These are phyloP conservation scores for Alternaria brassicae DNA, from an alignment of 2,329 filamentous ascomycete species.

Conservation along the genomic window DNA sequence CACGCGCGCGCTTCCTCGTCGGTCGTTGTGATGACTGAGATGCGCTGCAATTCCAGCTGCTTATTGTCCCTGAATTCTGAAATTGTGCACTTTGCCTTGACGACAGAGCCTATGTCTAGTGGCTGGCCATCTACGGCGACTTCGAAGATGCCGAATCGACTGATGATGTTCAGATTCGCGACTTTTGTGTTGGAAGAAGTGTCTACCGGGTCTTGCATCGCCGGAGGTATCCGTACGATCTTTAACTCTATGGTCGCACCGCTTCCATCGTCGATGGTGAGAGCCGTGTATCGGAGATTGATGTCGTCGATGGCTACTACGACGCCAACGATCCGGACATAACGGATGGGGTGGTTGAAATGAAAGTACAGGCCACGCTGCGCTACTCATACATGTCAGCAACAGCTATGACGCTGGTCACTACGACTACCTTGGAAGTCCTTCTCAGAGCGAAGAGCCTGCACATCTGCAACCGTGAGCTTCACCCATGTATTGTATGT, in stretches of 20 bases:
- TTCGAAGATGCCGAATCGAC: slow-evolving; percentile 52
- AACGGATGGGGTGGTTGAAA: slow-evolving; percentile 62
- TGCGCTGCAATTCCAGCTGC: slow-evolving; percentile 63
- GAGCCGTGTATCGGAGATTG: slow-evolving; percentile 51
- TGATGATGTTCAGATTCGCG: slow-evolving; percentile 50
- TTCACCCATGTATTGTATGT: slow-evolving; percentile 70
- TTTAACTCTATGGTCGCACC: slow-evolving; percentile 65
- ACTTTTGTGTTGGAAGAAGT: slow-evolving; percentile 47
- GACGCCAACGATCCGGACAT: slow-evolving; percentile 54
- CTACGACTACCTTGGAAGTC: slow-evolving; percentile 59
- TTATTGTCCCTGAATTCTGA: slow-evolving; percentile 58
- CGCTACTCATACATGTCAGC: slow-evolving; percentile 44
- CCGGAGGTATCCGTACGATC: slow-evolving; percentile 51
- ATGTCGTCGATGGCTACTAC: slow-evolving; percentile 55
- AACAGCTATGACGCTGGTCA: neutral
- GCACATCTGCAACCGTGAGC: slow-evolving; percentile 63
- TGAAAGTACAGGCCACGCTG: slow-evolving; percentile 62
- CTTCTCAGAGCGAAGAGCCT: slow-evolving; percentile 56
- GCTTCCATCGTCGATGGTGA: slow-evolving; percentile 68
- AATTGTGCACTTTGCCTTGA: slow-evolving; percentile 66
- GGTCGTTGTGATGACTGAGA: slow-evolving; percentile 59
- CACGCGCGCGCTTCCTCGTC: slow-evolving; percentile 63
- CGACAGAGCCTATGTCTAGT: slow-evolving; percentile 57
- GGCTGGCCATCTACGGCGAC: slow-evolving; percentile 40
- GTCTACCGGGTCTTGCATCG: slow-evolving; percentile 32